phyloP scores from a whole-genome alignment of 2,329 filamentous ascomycete genomes.

The Coniochaeta ligniaria region DNA sequence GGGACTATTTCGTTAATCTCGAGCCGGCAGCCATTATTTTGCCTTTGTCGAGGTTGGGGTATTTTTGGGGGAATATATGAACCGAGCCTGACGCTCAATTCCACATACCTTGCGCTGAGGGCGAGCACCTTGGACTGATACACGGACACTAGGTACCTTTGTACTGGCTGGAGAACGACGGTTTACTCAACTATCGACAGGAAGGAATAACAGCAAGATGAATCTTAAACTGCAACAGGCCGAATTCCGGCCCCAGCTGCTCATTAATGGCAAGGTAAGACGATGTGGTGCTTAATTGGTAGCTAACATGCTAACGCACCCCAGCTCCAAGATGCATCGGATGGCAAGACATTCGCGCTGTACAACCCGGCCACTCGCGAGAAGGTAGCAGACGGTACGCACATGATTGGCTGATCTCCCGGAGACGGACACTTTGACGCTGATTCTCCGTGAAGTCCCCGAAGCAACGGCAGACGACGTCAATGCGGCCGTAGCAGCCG shows the following conservation, averaged over 20 bases:
- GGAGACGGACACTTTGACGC: background rate
- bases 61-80: background rate
- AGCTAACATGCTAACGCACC: background rate
- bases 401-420: background rate
- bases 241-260: conserved; percentile 28
- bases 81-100: background rate
- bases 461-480: conserved; percentile 36
- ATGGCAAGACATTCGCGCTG: conserved; percentile 35
- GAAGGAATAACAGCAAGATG: background rate
- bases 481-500: conserved; percentile 33
- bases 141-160: too few relatives aligned
- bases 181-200: background rate
- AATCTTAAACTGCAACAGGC: background rate
- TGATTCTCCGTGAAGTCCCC: conserved; percentile 21
- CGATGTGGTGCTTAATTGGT: background rate
- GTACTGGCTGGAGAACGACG: background rate
- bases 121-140: background rate
- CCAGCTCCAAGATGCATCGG: conserved; percentile 35
- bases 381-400: conserved; percentile 24
- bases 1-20: background rate
- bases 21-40: background rate
- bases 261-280: conserved; percentile 43
- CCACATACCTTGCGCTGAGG: background rate
- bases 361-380: conserved; percentile 33
- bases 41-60: background rate